These are phyloP conservation scores for Orbilia javanica DNA, from an alignment of 2,329 filamentous ascomycete genomes.

Conservation along the genomic window DNA sequence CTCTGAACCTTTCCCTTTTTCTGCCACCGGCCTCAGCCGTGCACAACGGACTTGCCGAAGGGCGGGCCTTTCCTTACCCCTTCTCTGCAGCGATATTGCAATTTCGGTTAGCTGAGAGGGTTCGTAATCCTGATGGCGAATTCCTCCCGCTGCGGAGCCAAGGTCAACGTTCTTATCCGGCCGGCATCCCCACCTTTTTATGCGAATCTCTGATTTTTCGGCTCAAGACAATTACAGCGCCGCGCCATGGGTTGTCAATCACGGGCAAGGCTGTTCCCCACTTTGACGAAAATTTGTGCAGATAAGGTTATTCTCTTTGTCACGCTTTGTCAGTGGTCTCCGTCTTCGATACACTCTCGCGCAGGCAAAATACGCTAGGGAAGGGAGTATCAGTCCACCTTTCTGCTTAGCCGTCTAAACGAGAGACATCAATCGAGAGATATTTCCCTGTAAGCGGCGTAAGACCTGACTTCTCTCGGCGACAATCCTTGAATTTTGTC, in stretches of 20 bases:
- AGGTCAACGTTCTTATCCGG: slow-evolving; percentile 51
- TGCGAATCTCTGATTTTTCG: slow-evolving; percentile 29
- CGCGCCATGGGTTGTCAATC: slow-evolving; percentile 42
- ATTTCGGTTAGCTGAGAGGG: slow-evolving; percentile 58
- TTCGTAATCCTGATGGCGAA: slow-evolving; percentile 59
- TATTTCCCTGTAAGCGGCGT: slow-evolving; percentile 41
- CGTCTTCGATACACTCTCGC: slow-evolving; percentile 22
- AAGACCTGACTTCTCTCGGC: slow-evolving; percentile 2
- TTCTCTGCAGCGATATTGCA: slow-evolving; percentile 18
- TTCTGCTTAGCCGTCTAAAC: slow-evolving; percentile 38
- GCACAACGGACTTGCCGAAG: slow-evolving; percentile 49
- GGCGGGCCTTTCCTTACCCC: slow-evolving; percentile 51
- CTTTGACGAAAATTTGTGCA: slow-evolving; percentile 15
- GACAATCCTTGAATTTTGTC: slow-evolving; percentile 34
- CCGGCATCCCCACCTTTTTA: slow-evolving; percentile 33
- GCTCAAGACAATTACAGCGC: slow-evolving; percentile 35
- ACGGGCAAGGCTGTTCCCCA: slow-evolving; percentile 23
- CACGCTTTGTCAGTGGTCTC: slow-evolving; percentile 16
- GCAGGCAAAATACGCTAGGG: background rate
- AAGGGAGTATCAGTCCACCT: slow-evolving; percentile 38
- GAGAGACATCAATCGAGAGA: slow-evolving; percentile 38
- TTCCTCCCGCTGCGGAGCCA: slow-evolving; percentile 57
- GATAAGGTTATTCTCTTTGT: slow-evolving; percentile 50
- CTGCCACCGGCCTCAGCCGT: slow-evolving; percentile 32
- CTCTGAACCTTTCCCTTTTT: slow-evolving; percentile 30